phyloP scores from a whole-genome alignment of 495 filamentous ascomycete species.

The Xylaria nigripes region DNA sequence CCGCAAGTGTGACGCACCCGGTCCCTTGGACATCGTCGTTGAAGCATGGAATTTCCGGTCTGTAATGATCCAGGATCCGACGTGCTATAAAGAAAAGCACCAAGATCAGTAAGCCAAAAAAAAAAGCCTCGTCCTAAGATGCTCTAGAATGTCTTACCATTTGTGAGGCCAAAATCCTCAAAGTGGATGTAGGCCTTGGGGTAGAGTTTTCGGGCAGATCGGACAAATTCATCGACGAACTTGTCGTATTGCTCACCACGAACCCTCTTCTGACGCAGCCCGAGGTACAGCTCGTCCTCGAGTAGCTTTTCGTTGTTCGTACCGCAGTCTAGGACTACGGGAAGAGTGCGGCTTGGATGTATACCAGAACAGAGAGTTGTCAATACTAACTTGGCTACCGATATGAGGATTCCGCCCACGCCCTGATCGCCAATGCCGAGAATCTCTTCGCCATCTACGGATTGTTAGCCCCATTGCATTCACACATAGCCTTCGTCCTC shows the following conservation, averaged over 20 bases:
- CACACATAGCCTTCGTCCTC: neutral
- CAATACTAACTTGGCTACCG: conserved; percentile 71
- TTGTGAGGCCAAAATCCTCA: conserved; percentile 51
- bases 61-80: conserved; percentile 67
- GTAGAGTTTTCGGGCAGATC: conserved; percentile 56
- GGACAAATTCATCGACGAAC: conserved; percentile 69
- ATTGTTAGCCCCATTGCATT: conserved; percentile 2
- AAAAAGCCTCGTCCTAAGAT: neutral
- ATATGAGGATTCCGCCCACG: conserved; percentile 80
- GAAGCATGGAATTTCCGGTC: conserved; percentile 68
- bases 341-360: conserved; percentile 68
- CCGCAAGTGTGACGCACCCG: conserved; percentile 77
- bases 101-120: neutral
- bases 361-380: conserved; percentile 82
- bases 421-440: conserved; percentile 88
- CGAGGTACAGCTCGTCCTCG: conserved; percentile 75
- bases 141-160: conserved; percentile 33
- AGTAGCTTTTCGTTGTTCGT: conserved; percentile 73
- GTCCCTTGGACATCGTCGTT: conserved; percentile 92
- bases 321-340: conserved; percentile 81
- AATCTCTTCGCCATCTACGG: conserved; percentile 51
- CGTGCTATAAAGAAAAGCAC: conserved; percentile 28
- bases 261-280: conserved; percentile 56
- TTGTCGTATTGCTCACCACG: conserved; percentile 69
- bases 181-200: conserved; percentile 83